These are phyloP conservation scores for Globisporangium mamillatum DNA, from an alignment of 352 stramenopile species.

Conservation along the genomic window DNA sequence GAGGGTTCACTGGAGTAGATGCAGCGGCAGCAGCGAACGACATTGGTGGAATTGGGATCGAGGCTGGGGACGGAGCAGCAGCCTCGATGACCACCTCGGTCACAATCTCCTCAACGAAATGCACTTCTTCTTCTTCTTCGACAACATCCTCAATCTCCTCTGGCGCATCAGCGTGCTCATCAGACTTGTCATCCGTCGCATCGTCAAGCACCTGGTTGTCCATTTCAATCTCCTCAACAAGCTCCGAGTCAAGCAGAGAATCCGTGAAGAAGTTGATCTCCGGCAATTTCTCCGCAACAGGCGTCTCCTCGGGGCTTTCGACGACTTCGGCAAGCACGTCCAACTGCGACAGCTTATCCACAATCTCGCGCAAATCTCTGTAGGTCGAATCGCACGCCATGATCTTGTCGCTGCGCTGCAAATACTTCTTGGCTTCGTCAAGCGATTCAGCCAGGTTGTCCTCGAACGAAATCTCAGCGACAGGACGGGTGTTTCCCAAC, in stretches of 20 bases:
- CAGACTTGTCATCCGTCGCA: constrained; percentile 21
- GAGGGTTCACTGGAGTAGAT: constrained; percentile 1
- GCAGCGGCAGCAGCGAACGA: constrained; percentile 47
- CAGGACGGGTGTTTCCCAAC: constrained; percentile 74
- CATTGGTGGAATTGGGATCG: constrained; percentile 35
- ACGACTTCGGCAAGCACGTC: constrained; percentile 21
- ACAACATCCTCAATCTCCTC: constrained; percentile 17
- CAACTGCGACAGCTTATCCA: constrained; percentile 44
- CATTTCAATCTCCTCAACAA: constrained; percentile 8
- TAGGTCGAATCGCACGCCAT: constrained; percentile 79
- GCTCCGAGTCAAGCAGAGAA: constrained; percentile 45
- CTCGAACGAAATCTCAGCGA: constrained; percentile 70
- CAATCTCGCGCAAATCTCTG: constrained; percentile 46
- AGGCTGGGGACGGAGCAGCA: constrained; percentile 17
- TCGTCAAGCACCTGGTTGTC: constrained; percentile 14
- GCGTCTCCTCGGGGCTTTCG: constrained; percentile 7
- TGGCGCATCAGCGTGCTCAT: constrained; percentile 16
- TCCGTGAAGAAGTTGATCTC: constrained; percentile 87
- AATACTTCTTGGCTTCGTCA: constrained; percentile 73
- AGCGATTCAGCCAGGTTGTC: constrained; percentile 80
- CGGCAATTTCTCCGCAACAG: constrained; percentile 43
- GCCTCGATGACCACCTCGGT: constrained; percentile 14
- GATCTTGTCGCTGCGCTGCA: constrained; percentile 61
- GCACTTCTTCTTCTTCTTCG: constrained; percentile 10
- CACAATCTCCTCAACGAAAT: neutral